These are phyloP conservation scores for Brassica rapa DNA, from an alignment of 345 rosid genomes.

Conservation along the genomic window DNA sequence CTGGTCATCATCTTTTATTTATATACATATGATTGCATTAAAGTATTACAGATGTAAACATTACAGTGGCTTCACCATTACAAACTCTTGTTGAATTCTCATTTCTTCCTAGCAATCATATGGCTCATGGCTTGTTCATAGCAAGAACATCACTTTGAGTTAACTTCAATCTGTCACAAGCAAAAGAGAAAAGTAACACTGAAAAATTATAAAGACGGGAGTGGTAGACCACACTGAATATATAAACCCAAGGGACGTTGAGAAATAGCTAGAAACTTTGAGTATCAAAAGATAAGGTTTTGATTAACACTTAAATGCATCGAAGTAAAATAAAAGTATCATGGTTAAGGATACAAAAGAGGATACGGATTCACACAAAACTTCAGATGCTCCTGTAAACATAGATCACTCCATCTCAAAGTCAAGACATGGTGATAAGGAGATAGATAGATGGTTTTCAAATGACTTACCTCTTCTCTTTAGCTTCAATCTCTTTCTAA, in stretches of 20 bases:
- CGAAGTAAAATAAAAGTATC: neutral
- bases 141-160: neutral
- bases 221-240: neutral
- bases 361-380: neutral
- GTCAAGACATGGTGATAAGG: neutral
- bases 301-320: neutral
- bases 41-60: no score
- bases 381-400: neutral
- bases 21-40: no score
- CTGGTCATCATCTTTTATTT: no score
- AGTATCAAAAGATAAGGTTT: neutral
- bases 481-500: slow-evolving; percentile 35
- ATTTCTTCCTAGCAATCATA: slow-evolving; percentile 25
- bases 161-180: slow-evolving; percentile 17
- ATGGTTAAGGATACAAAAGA: neutral
- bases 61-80: no score
- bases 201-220: neutral
- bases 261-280: neutral
- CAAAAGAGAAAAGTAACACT: slow-evolving; percentile 15
- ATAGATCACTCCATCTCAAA: neutral
- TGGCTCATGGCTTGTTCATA: slow-evolving; percentile 4
- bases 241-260: neutral
- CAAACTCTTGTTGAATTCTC: slow-evolving; percentile 38
- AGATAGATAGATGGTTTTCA: neutral
- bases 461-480: neutral